These are phyloP conservation scores for Helotiales sp. DNA, from an alignment of 2,329 filamentous ascomycete genomes.

Conservation along the genomic window DNA sequence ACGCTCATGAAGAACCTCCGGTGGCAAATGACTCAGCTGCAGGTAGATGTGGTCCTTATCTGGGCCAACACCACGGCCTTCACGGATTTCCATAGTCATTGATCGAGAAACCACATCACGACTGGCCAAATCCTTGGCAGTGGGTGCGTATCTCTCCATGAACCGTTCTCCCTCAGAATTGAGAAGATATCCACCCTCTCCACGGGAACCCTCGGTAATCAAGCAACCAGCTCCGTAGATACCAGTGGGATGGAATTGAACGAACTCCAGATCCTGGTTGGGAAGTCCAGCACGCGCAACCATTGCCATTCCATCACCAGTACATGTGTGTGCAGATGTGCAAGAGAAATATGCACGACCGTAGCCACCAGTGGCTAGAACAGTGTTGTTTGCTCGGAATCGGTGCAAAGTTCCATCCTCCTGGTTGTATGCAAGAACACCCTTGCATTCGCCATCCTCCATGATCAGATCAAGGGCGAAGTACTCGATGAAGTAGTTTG, in stretches of 20 bases:
- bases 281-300: conserved; percentile 95
- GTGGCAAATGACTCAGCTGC: conserved; percentile 90
- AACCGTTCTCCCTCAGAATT: conserved; percentile 99
- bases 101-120: conserved; percentile 96
- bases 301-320: conserved; percentile 99
- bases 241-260: conserved; percentile 98
- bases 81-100: conserved; percentile 98
- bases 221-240: conserved; percentile 98
- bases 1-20: conserved; percentile 91
- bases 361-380: conserved; percentile 95
- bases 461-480: conserved; percentile 97
- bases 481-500: conserved; percentile 99
- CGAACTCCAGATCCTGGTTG: conserved; percentile 99
- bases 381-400: conserved; percentile 95
- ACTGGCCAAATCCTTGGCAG: conserved; percentile 94
- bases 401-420: conserved; percentile 97
- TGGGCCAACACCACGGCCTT: conserved; percentile 92
- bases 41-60: conserved; percentile 99
- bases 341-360: conserved; percentile 98
- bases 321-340: conserved; percentile 97
- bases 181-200: conserved; percentile 95
- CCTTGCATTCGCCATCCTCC: conserved; percentile 95
- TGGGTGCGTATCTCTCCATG: conserved; percentile 98
- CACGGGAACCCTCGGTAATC: conserved; percentile 96
- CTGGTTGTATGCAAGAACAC: conserved; percentile 97